A percentile compares a stretch with the other conserved stretches of the same genome.
phyloP scores from a whole-genome alignment of 495 filamentous ascomycete species.

The Penicillium coprophilum region DNA sequence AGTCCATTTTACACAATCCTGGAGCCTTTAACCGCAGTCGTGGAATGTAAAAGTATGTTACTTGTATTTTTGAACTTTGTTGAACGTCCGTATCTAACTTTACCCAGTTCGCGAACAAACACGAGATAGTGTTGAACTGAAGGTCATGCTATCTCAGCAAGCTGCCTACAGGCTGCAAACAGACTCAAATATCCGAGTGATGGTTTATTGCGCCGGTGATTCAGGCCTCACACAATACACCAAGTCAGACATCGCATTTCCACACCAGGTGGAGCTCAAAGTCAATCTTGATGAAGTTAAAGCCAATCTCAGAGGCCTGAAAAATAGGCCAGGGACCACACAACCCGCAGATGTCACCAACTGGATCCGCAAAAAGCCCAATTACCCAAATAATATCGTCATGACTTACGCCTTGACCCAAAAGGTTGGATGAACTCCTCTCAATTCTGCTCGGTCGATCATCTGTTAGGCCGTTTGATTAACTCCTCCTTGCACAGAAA shows the following conservation, averaged over 20 bases:
- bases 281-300: constrained; percentile 86
- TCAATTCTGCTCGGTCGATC: not conserved
- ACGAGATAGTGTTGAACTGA: constrained; percentile 51
- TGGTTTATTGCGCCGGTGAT: constrained; percentile 77
- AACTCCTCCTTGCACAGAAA: constrained; percentile 52
- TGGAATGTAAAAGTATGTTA: constrained; percentile 66
- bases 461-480: constrained; percentile 6
- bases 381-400: constrained; percentile 72
- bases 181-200: constrained; percentile 60
- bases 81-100: constrained; percentile 15
- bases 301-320: constrained; percentile 84
- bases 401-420: constrained; percentile 91
- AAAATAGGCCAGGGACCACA: constrained; percentile 93
- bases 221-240: constrained; percentile 54
- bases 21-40: constrained; percentile 57
- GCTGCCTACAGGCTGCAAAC: constrained; percentile 48
- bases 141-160: constrained; percentile 52
- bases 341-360: constrained; percentile 86
- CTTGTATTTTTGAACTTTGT: not conserved
- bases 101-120: constrained; percentile 51
- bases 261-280: constrained; percentile 86
- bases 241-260: constrained; percentile 77
- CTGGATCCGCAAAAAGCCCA: constrained; percentile 63
- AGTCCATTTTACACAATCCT: constrained; percentile 75
- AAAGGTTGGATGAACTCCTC: constrained; percentile 66